Conservation (phyloP, 352 stramenopile species). For the Globisporangium takayamanum region DNA sequence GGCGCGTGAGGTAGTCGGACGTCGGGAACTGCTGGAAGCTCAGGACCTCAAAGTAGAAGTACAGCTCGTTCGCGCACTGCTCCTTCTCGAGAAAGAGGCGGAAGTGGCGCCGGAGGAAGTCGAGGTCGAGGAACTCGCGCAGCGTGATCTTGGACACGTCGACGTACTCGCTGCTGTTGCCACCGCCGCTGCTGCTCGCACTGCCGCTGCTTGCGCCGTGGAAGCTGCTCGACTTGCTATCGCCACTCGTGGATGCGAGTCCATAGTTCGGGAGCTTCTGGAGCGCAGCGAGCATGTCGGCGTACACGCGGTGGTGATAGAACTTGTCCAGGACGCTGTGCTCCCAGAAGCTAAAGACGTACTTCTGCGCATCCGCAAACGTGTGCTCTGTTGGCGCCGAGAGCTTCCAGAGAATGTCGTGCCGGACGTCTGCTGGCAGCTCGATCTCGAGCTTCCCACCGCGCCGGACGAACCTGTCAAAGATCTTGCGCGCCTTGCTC, state of each 20-base stretch:
- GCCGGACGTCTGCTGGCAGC: slow-evolving; percentile 48
- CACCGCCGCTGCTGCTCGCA: slow-evolving; percentile 2
- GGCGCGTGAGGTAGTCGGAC: slow-evolving; percentile 58
- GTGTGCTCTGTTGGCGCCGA: slow-evolving; percentile 47
- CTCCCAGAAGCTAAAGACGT: slow-evolving; percentile 54
- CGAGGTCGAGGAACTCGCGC: slow-evolving; percentile 54
- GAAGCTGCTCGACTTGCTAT: slow-evolving; percentile 10
- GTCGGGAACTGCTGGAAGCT: slow-evolving; percentile 74
- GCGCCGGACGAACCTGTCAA: slow-evolving; percentile 62
- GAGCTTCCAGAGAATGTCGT: slow-evolving; percentile 61
- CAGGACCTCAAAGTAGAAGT: slow-evolving; percentile 71
- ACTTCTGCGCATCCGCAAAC: slow-evolving; percentile 50
- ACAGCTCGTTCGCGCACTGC: slow-evolving; percentile 59
- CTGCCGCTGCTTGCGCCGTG: slow-evolving; percentile 8
- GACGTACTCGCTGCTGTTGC: slow-evolving; percentile 23
- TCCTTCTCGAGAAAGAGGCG: slow-evolving; percentile 68
- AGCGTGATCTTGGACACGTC: slow-evolving; percentile 44
- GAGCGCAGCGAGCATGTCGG: slow-evolving; percentile 32
- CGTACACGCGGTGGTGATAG: slow-evolving; percentile 23
- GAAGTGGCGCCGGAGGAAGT: slow-evolving; percentile 51
- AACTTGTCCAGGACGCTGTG: slow-evolving; percentile 40
- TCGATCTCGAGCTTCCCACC: slow-evolving; percentile 58
- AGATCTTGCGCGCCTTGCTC: slow-evolving; percentile 59
- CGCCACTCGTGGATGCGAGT: neutral
- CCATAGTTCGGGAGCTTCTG: slow-evolving; percentile 15